Evolutionary conservation across 2,329 filamentous ascomycete species (phyloP).

Genomic region (Nectriaceae sp.): DNA sequence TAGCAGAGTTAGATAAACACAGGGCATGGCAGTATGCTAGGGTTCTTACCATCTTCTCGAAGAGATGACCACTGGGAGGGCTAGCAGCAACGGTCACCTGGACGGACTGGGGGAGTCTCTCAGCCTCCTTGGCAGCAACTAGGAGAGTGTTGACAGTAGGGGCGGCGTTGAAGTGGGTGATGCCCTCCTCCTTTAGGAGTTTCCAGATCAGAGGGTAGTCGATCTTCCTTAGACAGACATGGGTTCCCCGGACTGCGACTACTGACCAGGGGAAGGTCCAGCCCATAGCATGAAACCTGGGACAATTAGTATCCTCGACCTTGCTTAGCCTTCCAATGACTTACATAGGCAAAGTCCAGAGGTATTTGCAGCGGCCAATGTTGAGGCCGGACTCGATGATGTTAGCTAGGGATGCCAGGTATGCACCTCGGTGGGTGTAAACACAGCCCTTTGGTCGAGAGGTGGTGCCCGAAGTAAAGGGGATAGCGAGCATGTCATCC

Average conservation of each 20-base stretch:
- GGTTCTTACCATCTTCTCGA: constrained; percentile 78
- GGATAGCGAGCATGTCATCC: constrained; percentile 79
- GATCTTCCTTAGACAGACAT: constrained; percentile 92
- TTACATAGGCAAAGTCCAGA: constrained; percentile 93
- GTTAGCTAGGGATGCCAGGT: constrained; percentile 82
- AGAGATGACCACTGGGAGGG: constrained; percentile 85
- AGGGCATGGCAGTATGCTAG: background rate
- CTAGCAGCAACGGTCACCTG: constrained; percentile 90
- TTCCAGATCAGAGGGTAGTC: constrained; percentile 94
- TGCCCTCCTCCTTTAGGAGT: constrained; percentile 78
- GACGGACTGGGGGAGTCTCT: constrained; percentile 68
- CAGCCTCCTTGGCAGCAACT: constrained; percentile 77
- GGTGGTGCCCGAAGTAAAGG: constrained; percentile 93
- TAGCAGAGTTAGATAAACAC: constrained; percentile 19
- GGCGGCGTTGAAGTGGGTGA: constrained; percentile 95
- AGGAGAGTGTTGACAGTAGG: constrained; percentile 95
- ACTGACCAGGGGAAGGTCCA: constrained; percentile 94
- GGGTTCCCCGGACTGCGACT: constrained; percentile 90
- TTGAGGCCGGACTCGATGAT: constrained; percentile 88
- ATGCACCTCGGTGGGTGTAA: constrained; percentile 85
- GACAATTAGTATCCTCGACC: constrained; percentile 1
- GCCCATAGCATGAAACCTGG: constrained; percentile 65
- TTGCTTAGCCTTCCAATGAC: constrained; percentile 36
- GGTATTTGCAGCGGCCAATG: constrained; percentile 72
- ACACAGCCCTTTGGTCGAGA: constrained; percentile 90